Base-by-base conservation (phyloP, 2,329 filamentous ascomycete genomes). In the Penicillium sp. region DNA sequence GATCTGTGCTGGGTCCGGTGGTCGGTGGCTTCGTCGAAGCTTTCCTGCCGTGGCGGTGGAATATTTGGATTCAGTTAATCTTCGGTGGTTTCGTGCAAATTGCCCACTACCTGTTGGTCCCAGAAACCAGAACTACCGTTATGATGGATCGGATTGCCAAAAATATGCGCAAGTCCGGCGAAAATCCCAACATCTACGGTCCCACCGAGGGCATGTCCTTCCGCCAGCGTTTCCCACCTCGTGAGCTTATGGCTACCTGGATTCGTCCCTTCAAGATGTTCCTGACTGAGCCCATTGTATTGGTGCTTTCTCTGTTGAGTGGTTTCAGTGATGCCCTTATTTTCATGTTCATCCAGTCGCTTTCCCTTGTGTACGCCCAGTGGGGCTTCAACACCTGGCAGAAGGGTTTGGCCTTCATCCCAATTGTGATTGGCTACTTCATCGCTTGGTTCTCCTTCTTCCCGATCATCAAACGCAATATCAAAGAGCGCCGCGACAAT, bases 21-120 rank as follows among this genome's bases (percentile, higher is more conserved):
- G 81, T 91, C n/a, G 90, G 89, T 63, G 90, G 89, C 1, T 92
- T 92, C 67, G 84, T 87, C 19, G 84, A 92, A 70, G 73, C 83
- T 33, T 85, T 84, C 63, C 78, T 89, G 0, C 70, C 76, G 27
- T 94, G 90, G 90, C 82, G 83, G 62, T 92, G 88, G 88, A 85
- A 82, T 53, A 92, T 93, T 70, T 94, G 91, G 90, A 89, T 93
- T 58, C 89, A 92, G 73, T 82, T 93, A 61, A 91, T 92, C 64
- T 86, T 93, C 52, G 90, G 90, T 19, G 87, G 76, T 9, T 80
- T 84, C 34, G 84, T 91, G 3, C 89, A 92, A 68, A 19, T 83
- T 5, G 67, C 89, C 5, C 89, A 92, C 69, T 77, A 88, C 49
- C 68, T 89, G 57, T 79, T 85, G 8, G 90, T 94, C 1, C 90